Evolutionary conservation across 495 filamentous ascomycete genomes (phyloP).

Genomic region (Entonaema liquescens): DNA sequence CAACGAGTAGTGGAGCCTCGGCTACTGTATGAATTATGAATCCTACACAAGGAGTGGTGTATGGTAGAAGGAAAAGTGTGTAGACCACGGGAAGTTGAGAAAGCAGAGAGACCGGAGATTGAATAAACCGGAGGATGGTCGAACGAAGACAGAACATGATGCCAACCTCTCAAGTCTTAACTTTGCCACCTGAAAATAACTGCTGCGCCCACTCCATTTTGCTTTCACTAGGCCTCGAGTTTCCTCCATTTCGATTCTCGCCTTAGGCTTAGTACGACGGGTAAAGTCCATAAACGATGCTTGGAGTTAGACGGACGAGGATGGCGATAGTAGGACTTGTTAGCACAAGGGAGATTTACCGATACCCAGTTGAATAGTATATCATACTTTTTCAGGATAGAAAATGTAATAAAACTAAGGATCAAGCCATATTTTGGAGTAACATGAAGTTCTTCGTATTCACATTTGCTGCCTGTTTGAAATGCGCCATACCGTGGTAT

Average conservation of each 20-base stretch:
- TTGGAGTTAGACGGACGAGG: neutral
- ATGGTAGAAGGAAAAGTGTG: neutral
- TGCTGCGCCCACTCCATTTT: neutral
- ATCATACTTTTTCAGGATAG: too few relatives aligned
- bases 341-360: neutral
- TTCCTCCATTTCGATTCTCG: too few relatives aligned
- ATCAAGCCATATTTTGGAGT: too few relatives aligned
- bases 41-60: neutral
- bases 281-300: neutral
- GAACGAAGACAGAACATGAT: neutral
- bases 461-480: too few relatives aligned
- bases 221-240: neutral
- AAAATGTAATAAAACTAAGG: too few relatives aligned
- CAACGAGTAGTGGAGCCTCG: neutral
- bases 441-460: too few relatives aligned
- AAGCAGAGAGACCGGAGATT: neutral
- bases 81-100: neutral
- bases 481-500: too few relatives aligned
- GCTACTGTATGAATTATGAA: neutral
- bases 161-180: neutral
- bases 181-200: neutral
- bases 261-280: neutral
- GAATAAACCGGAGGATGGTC: neutral
- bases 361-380: constrained; percentile 16
- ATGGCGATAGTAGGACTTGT: neutral